These are phyloP conservation scores for Coemansia sp. DNA, from an alignment of 371 early-diverging fungal species.

Conservation along the genomic window DNA sequence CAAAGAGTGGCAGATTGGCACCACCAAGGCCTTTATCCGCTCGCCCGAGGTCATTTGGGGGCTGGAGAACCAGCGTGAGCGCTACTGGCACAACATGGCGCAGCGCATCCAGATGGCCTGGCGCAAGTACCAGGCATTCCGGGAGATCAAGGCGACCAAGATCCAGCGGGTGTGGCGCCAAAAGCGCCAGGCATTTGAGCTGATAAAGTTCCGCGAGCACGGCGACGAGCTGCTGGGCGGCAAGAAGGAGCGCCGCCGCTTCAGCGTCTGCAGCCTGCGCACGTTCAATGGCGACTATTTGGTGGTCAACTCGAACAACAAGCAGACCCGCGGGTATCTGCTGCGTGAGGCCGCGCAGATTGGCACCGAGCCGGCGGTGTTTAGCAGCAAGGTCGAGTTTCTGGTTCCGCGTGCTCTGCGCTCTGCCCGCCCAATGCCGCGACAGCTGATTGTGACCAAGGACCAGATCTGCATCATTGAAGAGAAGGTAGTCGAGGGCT, in stretches of 20 bases:
- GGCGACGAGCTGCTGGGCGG: slow-evolving; percentile 87
- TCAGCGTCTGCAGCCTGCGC: slow-evolving; percentile 79
- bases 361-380: slow-evolving; percentile 62
- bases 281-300: slow-evolving; percentile 93
- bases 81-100: slow-evolving; percentile 96
- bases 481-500: slow-evolving; percentile 57
- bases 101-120: slow-evolving; percentile 91
- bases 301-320: slow-evolving; percentile 62
- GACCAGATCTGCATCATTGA: slow-evolving; percentile 62
- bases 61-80: slow-evolving; percentile 88
- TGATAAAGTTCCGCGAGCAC: slow-evolving; percentile 87
- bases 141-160: slow-evolving; percentile 68
- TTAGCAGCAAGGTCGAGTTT: slow-evolving; percentile 65
- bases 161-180: slow-evolving; percentile 84
- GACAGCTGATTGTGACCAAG: slow-evolving; percentile 68
- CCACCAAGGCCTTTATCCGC: slow-evolving; percentile 91
- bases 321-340: slow-evolving; percentile 63
- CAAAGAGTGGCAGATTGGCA: slow-evolving; percentile 96
- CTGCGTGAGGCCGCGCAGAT: slow-evolving; percentile 65
- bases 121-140: slow-evolving; percentile 74
- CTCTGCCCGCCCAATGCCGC: slow-evolving; percentile 75
- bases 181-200: slow-evolving; percentile 88
- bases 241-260: slow-evolving; percentile 89
- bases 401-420: slow-evolving; percentile 77
- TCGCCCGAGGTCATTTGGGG: slow-evolving; percentile 95